These are phyloP conservation scores for Exophiala xenobiotica DNA, from an alignment of 2,329 filamentous ascomycete genomes.

Conservation along the genomic window DNA sequence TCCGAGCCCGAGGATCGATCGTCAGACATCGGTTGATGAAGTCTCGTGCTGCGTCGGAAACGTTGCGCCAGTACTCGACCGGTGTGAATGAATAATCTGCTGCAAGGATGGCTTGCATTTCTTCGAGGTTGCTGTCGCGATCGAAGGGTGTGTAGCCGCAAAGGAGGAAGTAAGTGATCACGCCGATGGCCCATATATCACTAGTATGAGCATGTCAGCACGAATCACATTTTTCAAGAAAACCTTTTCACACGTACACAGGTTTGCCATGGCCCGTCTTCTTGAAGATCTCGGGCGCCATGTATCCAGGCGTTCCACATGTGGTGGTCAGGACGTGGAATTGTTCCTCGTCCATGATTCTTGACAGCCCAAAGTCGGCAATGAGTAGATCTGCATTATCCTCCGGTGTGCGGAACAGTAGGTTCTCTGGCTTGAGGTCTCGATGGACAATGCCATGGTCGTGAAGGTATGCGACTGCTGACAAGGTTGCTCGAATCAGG, in stretches of 20 bases:
- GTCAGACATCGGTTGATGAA: conserved; percentile 93
- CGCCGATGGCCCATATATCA: conserved; percentile 96
- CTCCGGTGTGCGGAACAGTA: conserved; percentile 94
- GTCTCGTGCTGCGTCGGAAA: conserved; percentile 79
- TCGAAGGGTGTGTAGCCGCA: conserved; percentile 99
- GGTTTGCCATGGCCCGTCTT: conserved; percentile 98
- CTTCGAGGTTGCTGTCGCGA: conserved; percentile 93
- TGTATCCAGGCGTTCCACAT: conserved; percentile 96
- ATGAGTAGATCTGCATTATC: conserved; percentile 97
- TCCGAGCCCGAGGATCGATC: conserved; percentile 79
- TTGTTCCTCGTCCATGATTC: conserved; percentile 98
- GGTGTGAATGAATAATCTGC: conserved; percentile 96
- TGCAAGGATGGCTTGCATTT: conserved; percentile 98
- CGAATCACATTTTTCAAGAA: no score
- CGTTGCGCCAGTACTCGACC: conserved; percentile 92
- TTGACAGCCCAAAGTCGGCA: conserved; percentile 90
- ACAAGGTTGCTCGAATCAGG: conserved; percentile 89
- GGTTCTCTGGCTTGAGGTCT: conserved; percentile 95
- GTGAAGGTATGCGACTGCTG: conserved; percentile 96
- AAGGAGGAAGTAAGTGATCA: conserved; percentile 97
- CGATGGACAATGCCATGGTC: conserved; percentile 98
- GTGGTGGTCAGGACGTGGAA: conserved; percentile 98
- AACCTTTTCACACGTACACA: conserved; percentile 69
- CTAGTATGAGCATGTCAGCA: no score
- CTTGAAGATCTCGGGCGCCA: conserved; percentile 99